Evolutionary conservation across 176 grass and related monocot species (phyloP).

Genomic region (Tillandsia fasciculata): DNA sequence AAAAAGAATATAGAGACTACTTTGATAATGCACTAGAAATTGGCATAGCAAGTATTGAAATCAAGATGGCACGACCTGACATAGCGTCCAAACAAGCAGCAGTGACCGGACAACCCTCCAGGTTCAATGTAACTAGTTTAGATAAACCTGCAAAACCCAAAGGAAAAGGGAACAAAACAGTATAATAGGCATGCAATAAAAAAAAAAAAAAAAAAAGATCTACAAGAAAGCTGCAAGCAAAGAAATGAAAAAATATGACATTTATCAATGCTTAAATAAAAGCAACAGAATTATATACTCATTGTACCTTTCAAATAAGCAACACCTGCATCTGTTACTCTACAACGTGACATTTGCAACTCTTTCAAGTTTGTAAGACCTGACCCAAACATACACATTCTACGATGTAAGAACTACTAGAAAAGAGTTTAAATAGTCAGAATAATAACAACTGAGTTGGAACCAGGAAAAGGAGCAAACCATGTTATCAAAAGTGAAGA

Average conservation of each 20-base stretch:
- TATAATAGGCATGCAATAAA: neutral
- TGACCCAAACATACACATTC: slow-evolving; percentile 4
- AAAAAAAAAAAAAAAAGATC: neutral
- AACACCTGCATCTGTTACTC: slow-evolving; percentile 72
- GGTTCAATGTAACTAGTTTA: slow-evolving; percentile 61
- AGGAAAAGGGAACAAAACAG: slow-evolving; percentile 3
- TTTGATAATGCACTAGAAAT: neutral
- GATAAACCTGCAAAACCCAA: slow-evolving; percentile 42
- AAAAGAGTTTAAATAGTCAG: neutral
- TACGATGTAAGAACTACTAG: neutral
- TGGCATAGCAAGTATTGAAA: neutral
- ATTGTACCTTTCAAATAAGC: slow-evolving; percentile 63
- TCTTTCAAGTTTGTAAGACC: slow-evolving; percentile 78
- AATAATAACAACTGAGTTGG: neutral
- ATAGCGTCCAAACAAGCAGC: slow-evolving; percentile 81
- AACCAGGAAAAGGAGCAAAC: neutral
- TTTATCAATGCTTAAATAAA: neutral
- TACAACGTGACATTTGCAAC: slow-evolving; percentile 72
- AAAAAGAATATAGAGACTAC: neutral
- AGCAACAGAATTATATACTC: slow-evolving; percentile 11
- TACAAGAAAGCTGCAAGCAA: neutral
- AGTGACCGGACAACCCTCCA: slow-evolving; percentile 74
- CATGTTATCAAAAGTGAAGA: neutral
- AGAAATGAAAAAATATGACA: neutral
- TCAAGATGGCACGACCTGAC: slow-evolving; percentile 53